phyloP scores from a whole-genome alignment of 306 rosid genomes.

The Luffa acutangula region DNA sequence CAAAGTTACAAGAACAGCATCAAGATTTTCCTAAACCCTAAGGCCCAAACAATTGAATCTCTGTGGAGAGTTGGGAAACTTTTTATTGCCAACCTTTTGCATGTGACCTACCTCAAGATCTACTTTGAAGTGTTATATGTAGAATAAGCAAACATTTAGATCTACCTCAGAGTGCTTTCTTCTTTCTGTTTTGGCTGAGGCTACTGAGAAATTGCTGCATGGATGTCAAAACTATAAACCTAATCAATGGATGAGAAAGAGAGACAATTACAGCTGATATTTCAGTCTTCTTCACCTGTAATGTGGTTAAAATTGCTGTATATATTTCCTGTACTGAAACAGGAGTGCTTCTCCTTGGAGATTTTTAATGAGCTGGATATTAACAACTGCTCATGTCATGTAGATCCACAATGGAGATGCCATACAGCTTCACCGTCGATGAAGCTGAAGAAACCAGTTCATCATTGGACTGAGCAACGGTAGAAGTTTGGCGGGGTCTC shows the following conservation, averaged over 20 bases:
- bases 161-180: background rate
- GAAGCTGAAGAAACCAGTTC: conserved; percentile 82
- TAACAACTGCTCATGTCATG: conserved; percentile 19
- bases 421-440: conserved; percentile 75
- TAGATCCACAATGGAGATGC: conserved; percentile 60
- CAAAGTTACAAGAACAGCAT: background rate
- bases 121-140: background rate
- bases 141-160: background rate
- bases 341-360: background rate
- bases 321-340: background rate
- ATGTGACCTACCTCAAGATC: background rate
- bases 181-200: background rate
- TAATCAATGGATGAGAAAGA: background rate
- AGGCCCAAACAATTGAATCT: background rate
- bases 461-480: conserved; percentile 38
- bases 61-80: background rate
- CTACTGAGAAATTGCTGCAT: background rate
- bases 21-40: background rate
- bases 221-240: background rate
- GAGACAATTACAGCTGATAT: background rate
- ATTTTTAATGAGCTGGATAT: background rate
- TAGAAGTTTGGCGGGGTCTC: conserved; percentile 16
- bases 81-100: background rate
- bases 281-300: background rate
- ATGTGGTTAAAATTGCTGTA: background rate